These are phyloP conservation scores for Salinomyces thailandicus DNA, from an alignment of 2,329 filamentous ascomycete species.

Conservation along the genomic window DNA sequence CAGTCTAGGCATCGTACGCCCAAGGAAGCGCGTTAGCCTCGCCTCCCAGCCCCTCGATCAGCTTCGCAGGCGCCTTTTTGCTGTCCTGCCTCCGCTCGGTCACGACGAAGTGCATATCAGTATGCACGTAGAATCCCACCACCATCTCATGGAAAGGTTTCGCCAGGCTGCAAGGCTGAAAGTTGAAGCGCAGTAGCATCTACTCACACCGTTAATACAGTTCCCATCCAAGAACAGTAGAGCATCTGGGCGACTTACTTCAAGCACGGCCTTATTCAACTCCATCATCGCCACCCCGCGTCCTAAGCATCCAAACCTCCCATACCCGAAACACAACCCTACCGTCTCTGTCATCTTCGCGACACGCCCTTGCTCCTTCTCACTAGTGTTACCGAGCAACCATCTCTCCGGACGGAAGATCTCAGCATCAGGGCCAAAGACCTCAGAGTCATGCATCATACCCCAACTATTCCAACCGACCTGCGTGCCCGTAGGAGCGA, in stretches of 20 bases:
- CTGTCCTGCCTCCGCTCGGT: constrained; percentile 18
- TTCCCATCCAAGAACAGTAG: too few relatives aligned
- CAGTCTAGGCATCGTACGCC: constrained; percentile 15
- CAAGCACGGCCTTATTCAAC: constrained; percentile 29
- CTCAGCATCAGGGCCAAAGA: constrained; percentile 29
- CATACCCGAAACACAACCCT: constrained; percentile 27
- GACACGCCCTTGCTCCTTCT: constrained; percentile 20
- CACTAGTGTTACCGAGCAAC: constrained; percentile 21
- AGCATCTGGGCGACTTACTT: too few relatives aligned
- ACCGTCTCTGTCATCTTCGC: constrained; percentile 28
- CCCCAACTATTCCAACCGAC: constrained; percentile 32
- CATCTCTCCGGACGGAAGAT: constrained; percentile 31
- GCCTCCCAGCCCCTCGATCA: constrained; percentile 1
- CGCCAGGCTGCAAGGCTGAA: constrained; percentile 28
- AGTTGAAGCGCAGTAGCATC: constrained; percentile 27
- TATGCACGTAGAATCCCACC: constrained; percentile 29
- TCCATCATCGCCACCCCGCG: constrained; percentile 30
- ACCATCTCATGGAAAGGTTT: constrained; percentile 29
- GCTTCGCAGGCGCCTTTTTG: neutral
- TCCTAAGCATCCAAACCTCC: constrained; percentile 29
- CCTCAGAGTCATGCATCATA: constrained; percentile 26
- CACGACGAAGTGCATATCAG: constrained; percentile 29
- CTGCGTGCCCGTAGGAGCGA: constrained; percentile 27
- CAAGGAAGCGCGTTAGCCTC: constrained; percentile 18
- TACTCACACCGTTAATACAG: too few relatives aligned